phyloP scores from a whole-genome alignment of 768 basidiomycete species.

The Termitomyces sp. region DNA sequence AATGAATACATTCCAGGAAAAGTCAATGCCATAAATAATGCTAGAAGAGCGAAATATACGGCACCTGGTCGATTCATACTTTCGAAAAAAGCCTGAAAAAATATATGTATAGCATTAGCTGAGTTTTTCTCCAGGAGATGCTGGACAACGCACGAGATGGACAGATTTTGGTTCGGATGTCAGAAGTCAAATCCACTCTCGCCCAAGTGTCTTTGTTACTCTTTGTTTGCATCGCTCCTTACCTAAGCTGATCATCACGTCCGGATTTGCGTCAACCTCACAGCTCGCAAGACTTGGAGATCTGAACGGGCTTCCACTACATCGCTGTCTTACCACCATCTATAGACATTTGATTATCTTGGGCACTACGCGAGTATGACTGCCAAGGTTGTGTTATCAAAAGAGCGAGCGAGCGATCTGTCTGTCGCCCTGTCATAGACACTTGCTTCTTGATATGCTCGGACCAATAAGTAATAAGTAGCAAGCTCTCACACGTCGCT shows the following conservation, averaged over 20 bases:
- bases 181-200: slow-evolving; percentile 10
- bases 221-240: slow-evolving; percentile 31
- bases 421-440: background rate
- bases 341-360: background rate
- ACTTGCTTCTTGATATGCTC: background rate
- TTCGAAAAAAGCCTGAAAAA: slow-evolving; percentile 29
- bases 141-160: slow-evolving; percentile 7
- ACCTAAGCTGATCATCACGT: slow-evolving; percentile 12
- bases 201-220: slow-evolving; percentile 30
- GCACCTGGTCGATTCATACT: slow-evolving; percentile 62
- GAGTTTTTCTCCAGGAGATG: background rate
- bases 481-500: background rate
- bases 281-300: background rate
- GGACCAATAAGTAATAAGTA: background rate
- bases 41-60: slow-evolving; percentile 15
- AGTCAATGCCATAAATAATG: slow-evolving; percentile 14
- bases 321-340: background rate
- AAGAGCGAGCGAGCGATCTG: background rate
- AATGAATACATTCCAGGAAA: slow-evolving; percentile 21
- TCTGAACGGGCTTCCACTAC: background rate
- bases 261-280: background rate
- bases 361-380: background rate
- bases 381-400: background rate
- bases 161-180: slow-evolving; percentile 14
- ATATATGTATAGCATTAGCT: slow-evolving; percentile 1